Evolutionary conservation across 2,329 filamentous ascomycete species (phyloP).

Genomic region (Metarhizium sp.): DNA sequence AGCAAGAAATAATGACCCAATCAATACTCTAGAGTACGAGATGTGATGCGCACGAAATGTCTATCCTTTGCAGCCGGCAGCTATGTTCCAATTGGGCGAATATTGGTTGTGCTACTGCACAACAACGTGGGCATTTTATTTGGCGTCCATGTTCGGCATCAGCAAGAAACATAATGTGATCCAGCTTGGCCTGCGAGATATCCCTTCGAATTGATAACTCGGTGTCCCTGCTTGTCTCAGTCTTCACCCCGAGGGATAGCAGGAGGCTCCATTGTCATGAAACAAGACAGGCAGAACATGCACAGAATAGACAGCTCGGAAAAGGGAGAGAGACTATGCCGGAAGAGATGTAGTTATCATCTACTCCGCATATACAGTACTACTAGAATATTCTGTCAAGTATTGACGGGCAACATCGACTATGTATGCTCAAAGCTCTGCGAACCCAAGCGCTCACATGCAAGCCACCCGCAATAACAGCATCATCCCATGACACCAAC

Average conservation of each 20-base stretch:
- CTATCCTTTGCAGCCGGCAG: too few relatives aligned
- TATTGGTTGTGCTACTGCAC: too few relatives aligned
- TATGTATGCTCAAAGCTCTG: neutral
- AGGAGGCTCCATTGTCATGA: neutral
- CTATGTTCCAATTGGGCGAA: too few relatives aligned
- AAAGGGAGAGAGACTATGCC: neutral
- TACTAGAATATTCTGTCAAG: neutral
- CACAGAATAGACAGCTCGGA: neutral
- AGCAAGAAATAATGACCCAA: too few relatives aligned
- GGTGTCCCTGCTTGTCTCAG: neutral
- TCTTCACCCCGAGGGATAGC: neutral
- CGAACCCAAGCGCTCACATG: neutral
- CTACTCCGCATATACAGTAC: too few relatives aligned
- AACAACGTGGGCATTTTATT: too few relatives aligned
- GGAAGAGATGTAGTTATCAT: too few relatives aligned
- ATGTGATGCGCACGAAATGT: too few relatives aligned
- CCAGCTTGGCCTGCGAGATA: neutral
- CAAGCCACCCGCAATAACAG: neutral
- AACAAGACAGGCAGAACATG: neutral
- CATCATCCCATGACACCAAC: neutral
- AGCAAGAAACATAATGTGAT: neutral
- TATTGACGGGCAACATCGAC: neutral
- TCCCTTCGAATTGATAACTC: neutral
- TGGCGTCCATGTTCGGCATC: too few relatives aligned
- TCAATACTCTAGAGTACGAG: too few relatives aligned